These are phyloP conservation scores for Nannochloris sp. DNA, from an alignment of 139 green algal species.

Conservation along the genomic window DNA sequence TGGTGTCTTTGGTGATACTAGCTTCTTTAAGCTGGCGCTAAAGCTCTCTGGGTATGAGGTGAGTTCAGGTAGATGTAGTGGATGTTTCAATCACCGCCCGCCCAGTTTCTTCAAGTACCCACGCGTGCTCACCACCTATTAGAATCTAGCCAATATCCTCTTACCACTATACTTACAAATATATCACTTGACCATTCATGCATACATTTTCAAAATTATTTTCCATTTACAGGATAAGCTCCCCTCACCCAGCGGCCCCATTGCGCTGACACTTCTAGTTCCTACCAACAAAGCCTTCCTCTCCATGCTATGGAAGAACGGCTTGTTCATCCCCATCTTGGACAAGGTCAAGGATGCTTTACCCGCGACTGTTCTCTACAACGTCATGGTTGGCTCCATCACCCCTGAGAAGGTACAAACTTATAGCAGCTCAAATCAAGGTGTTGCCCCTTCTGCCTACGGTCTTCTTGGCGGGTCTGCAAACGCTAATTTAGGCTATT, in stretches of 20 bases:
- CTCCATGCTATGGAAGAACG: conserved; percentile 17
- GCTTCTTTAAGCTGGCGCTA: conserved; percentile 2
- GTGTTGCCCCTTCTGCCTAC: neutral
- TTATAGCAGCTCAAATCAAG: neutral
- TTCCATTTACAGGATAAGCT: conserved; percentile 14
- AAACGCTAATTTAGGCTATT: neutral
- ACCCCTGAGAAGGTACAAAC: neutral
- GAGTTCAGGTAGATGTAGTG: neutral
- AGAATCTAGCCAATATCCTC: too few relatives aligned
- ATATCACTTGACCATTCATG: too few relatives aligned
- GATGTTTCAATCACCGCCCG: too few relatives aligned
- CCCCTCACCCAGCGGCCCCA: conserved; percentile 1
- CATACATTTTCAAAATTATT: too few relatives aligned
- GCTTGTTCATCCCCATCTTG: conserved; percentile 10
- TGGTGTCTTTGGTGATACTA: conserved; percentile 4
- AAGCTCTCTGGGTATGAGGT: conserved; percentile 9
- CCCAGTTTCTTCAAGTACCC: too few relatives aligned
- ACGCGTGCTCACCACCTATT: too few relatives aligned
- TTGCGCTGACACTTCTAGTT: conserved; percentile 19
- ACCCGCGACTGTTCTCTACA: neutral
- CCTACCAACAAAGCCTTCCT: conserved; percentile 22
- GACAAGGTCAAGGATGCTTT: neutral
- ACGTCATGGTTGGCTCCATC: neutral
- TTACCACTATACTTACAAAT: too few relatives aligned
- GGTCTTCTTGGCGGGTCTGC: neutral